phyloP scores from a whole-genome alignment of 2,329 filamentous ascomycete genomes.

The Gaeumannomyces tritici region DNA sequence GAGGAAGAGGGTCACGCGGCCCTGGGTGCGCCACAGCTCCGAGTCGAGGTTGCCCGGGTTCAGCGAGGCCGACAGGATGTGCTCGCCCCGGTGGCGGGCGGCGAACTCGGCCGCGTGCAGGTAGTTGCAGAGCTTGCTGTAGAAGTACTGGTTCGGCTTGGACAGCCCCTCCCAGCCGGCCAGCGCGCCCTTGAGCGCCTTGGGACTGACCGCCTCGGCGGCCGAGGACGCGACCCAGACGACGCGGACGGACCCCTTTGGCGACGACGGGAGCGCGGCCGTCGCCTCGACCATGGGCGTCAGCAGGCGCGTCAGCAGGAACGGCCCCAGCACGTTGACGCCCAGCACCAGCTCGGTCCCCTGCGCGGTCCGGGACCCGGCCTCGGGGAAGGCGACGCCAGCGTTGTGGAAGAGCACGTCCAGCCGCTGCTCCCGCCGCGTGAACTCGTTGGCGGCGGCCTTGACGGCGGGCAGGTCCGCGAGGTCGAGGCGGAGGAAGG shows the following conservation, averaged over 20 bases:
- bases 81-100: conserved; percentile 4
- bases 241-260: conserved; percentile 9
- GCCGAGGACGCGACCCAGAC: conserved; percentile 12
- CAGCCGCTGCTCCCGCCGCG: conserved; percentile 17
- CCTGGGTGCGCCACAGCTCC: conserved; percentile 23
- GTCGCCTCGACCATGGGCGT: conserved; percentile 12
- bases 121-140: conserved; percentile 11
- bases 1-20: conserved; percentile 10
- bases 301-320: conserved; percentile 12
- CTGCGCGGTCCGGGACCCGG: conserved; percentile 17
- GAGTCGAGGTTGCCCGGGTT: conserved; percentile 30
- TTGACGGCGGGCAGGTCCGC: conserved; percentile 18
- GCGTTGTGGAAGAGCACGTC: conserved; percentile 29
- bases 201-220: conserved; percentile 7
- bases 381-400: conserved; percentile 21
- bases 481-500: conserved; percentile 31
- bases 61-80: conserved; percentile 12
- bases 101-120: conserved; percentile 11
- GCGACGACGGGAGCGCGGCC: not conserved
- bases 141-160: conserved; percentile 1
- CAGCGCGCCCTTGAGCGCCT: conserved; percentile 6
- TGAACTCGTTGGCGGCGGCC: conserved; percentile 17
- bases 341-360: conserved; percentile 14
- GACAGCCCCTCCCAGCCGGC: not conserved
- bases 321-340: conserved; percentile 14